Evolutionary conservation across 1,284 basidiomycete species (phyloP).

Genomic region (Ganoderma boninense): DNA sequence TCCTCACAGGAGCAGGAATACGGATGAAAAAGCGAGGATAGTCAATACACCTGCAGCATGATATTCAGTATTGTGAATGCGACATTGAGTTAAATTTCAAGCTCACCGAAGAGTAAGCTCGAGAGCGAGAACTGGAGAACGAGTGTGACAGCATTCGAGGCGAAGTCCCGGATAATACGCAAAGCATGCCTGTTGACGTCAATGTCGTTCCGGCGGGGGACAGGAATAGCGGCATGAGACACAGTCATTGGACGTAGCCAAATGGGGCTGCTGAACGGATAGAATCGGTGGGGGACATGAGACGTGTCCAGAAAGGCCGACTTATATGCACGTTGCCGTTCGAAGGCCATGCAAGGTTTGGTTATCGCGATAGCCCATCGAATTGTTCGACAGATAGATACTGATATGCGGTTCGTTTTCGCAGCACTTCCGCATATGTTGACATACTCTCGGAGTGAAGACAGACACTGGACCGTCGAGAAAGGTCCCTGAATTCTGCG

Average conservation of each 20-base stretch:
- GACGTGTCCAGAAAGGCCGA: too few relatives aligned
- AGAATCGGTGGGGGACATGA: not conserved
- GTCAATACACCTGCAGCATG: not conserved
- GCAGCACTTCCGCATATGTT: too few relatives aligned
- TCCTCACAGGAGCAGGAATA: not conserved
- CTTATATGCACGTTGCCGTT: too few relatives aligned
- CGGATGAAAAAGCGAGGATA: not conserved
- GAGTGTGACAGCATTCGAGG: not conserved
- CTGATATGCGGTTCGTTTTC: too few relatives aligned
- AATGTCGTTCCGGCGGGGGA: not conserved
- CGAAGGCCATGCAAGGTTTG: too few relatives aligned
- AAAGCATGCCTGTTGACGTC: not conserved
- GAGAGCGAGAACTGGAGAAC: not conserved
- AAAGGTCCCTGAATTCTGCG: too few relatives aligned
- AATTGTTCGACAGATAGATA: too few relatives aligned
- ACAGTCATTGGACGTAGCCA: not conserved
- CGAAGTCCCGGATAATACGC: not conserved
- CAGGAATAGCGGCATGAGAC: not conserved
- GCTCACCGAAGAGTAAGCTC: not conserved
- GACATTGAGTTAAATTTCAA: too few relatives aligned
- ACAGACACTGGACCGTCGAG: too few relatives aligned
- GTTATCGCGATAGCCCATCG: too few relatives aligned
- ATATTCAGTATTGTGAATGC: not conserved
- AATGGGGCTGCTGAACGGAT: not conserved
- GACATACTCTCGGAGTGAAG: too few relatives aligned